Evolutionary conservation across 257 asterid genomes (phyloP).

Genomic region (Solanum rostratum): DNA sequence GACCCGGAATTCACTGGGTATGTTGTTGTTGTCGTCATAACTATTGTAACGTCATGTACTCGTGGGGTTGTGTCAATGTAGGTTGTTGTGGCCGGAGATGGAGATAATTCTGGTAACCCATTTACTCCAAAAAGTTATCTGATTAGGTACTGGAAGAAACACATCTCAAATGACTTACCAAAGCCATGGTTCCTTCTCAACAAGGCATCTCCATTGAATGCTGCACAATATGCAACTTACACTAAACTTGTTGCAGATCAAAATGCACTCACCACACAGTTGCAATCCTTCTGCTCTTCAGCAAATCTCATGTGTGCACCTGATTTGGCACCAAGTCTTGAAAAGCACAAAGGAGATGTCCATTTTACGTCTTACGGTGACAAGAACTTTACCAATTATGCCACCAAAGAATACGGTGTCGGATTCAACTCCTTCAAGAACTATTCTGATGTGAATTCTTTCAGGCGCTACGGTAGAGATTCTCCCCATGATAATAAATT

Average conservation of each 20-base stretch:
- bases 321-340: too few relatives aligned
- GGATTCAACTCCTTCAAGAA: constrained; percentile 41
- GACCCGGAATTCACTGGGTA: too few relatives aligned
- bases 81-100: background rate
- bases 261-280: too few relatives aligned
- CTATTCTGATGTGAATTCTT: constrained; percentile 41
- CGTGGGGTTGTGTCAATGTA: background rate
- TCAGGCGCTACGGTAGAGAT: constrained; percentile 74
- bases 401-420: constrained; percentile 23
- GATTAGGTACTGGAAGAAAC: background rate
- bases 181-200: background rate
- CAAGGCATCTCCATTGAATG: background rate
- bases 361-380: background rate
- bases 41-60: too few relatives aligned
- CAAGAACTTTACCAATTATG: constrained; percentile 68
- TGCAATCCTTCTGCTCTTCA: too few relatives aligned
- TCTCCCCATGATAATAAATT: constrained; percentile 46
- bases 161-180: background rate
- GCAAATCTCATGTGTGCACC: too few relatives aligned
- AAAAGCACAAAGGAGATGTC: too few relatives aligned
- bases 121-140: background rate
- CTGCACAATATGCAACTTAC: background rate
- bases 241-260: background rate
- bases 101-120: background rate
- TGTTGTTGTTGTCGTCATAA: too few relatives aligned